Conservation (phyloP, 139 green algal genomes). For the Pycnococcus provasolii region DNA sequence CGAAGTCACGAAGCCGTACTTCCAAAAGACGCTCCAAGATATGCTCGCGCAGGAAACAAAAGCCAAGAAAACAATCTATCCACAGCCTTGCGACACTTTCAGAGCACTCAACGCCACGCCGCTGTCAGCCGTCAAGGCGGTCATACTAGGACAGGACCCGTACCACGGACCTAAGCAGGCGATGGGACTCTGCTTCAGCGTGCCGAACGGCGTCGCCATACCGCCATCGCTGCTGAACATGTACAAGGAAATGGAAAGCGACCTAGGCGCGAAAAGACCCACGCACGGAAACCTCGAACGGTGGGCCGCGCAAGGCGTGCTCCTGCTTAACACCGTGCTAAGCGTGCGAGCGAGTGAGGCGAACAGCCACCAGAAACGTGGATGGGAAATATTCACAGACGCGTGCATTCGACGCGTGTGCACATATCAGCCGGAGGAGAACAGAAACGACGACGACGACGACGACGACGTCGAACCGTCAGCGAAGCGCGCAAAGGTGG, state of each 20-base stretch:
- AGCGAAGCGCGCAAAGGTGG: conserved; percentile 21
- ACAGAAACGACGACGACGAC: too few relatives aligned
- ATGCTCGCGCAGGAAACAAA: conserved; percentile 28
- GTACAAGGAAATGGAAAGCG: conserved; percentile 62
- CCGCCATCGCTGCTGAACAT: conserved; percentile 43
- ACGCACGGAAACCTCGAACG: conserved; percentile 58
- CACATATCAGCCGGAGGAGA: conserved; percentile 20
- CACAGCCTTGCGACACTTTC: conserved; percentile 63
- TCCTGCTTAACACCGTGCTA: conserved; percentile 88
- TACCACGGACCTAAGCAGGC: conserved; percentile 84
- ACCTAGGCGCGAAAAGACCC: conserved; percentile 46
- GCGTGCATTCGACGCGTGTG: conserved; percentile 60
- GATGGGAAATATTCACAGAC: conserved; percentile 88
- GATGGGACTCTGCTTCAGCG: conserved; percentile 89
- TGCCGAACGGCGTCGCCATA: conserved; percentile 52
- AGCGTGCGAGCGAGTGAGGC: conserved; percentile 60
- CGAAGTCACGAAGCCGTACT: conserved; percentile 35
- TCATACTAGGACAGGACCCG: conserved; percentile 63
- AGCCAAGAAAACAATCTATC: conserved; percentile 49
- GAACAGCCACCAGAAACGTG: conserved; percentile 73
- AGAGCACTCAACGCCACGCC: conserved; percentile 36
- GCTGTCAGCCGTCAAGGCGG: conserved; percentile 32
- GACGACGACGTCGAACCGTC: too few relatives aligned
- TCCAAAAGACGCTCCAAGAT: conserved; percentile 14
- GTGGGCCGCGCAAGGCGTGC: conserved; percentile 57